Base-by-base conservation (phyloP, 352 stramenopile species). In the Aphanomyces invadans region DNA sequence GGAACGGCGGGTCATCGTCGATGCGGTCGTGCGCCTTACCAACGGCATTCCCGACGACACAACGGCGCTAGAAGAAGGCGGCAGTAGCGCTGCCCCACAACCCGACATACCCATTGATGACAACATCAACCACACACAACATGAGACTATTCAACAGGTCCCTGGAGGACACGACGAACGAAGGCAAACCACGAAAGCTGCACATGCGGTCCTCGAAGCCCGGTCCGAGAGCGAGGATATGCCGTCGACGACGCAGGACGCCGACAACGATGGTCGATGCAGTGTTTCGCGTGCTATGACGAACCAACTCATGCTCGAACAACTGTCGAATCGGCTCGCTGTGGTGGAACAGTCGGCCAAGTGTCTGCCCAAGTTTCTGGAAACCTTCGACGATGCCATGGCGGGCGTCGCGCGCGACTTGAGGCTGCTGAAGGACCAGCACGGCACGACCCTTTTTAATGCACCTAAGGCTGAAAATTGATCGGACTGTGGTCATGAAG, bases 361-460 rank as follows among this genome's bases (percentile, higher is more conserved):
- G 19, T 23, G 28, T 4, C 17, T 63, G 42, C 55, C 55, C 21
- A 15, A 39, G 42, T 63, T 53, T 52, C 4, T 63, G 19, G 7
- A 48, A n/a, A 25, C 55, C 7, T 63, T 63, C 26, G 36, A 63
- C 55, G 55, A 63, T 52, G 55, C 55, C 12, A 33, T 63, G 11
- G 15, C 55, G 17, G 17, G 23, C 11, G 36, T 62, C 11, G 36
- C 29, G 10, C 10, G 9, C 10, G 31, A 62, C 21, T 11, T 29
- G 26, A 54, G 10, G 36, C 36, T 7, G 36, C 15, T 42, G 36
- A n/a, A n/a, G n/a, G n/a, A n/a, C n/a, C n/a, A n/a, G n/a, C n/a
- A n/a, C n/a, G n/a, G n/a, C n/a, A n/a, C n/a, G n/a, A n/a, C n/a
- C n/a, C n/a, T n/a, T n/a, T n/a, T n/a, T n/a, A n/a, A n/a, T n/a